These are phyloP conservation scores for Dissophora globulifera DNA, from an alignment of 192 early-diverging fungal species.

Conservation along the genomic window DNA sequence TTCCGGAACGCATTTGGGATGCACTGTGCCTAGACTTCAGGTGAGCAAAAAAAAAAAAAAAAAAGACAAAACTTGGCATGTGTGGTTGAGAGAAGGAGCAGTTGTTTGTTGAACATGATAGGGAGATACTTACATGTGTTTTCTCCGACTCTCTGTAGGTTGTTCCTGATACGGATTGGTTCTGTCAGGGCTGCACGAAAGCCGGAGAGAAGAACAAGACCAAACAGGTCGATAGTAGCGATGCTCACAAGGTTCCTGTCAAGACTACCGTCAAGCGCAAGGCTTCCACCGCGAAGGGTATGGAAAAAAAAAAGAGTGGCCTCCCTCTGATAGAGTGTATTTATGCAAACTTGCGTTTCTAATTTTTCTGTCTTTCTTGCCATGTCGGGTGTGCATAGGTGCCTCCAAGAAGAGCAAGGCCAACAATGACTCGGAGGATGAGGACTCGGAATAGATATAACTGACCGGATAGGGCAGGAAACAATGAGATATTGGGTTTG, in stretches of 20 bases:
- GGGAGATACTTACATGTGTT: not conserved
- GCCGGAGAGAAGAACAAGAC: slow-evolving; percentile 40
- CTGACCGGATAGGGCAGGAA: no score
- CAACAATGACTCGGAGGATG: slow-evolving; percentile 25
- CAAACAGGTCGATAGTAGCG: slow-evolving; percentile 5
- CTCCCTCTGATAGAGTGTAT: no score
- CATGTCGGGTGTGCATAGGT: not conserved
- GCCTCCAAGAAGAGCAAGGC: slow-evolving; percentile 38
- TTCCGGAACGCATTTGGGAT: slow-evolving; percentile 55
- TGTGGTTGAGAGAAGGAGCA: no score
- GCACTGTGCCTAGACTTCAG: slow-evolving; percentile 57
- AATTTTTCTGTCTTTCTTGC: no score
- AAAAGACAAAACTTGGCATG: no score
- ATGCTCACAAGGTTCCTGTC: not conserved
- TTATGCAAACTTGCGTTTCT: not conserved
- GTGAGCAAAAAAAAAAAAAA: slow-evolving; percentile 14
- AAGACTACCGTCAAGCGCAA: slow-evolving; percentile 41
- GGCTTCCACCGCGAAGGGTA: slow-evolving; percentile 31
- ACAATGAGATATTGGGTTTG: not conserved
- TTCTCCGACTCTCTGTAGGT: slow-evolving; percentile 7
- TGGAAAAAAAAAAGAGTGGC: no score
- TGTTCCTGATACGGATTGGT: slow-evolving; percentile 67
- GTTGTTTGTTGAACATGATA: no score
- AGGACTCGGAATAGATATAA: slow-evolving; percentile 27
- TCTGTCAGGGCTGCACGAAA: slow-evolving; percentile 56